phyloP scores from a whole-genome alignment of 1,139 yeast species.

The Zhuliangozyma blackwelliae region DNA sequence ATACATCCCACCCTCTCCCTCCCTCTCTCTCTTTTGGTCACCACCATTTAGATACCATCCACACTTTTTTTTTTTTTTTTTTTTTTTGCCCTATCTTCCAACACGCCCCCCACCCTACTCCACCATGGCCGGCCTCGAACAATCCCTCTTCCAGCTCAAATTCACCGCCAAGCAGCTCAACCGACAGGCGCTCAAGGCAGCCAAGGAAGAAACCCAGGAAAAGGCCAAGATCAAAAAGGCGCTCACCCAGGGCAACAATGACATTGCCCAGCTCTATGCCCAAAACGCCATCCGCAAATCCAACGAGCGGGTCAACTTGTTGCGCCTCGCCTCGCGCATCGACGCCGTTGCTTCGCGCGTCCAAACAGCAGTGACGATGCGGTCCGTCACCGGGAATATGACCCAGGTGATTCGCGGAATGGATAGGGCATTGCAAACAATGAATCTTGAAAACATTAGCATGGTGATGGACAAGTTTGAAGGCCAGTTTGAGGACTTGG shows the following conservation, averaged over 20 bases:
- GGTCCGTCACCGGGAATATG: slow-evolving; percentile 92
- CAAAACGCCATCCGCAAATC: slow-evolving; percentile 93
- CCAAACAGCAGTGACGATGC: slow-evolving; percentile 97
- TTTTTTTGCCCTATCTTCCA: too few relatives aligned
- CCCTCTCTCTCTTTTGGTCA: too few relatives aligned
- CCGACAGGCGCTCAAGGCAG: slow-evolving; percentile 85
- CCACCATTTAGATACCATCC: too few relatives aligned
- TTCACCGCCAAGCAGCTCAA: slow-evolving; percentile 92
- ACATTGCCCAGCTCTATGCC: slow-evolving; percentile 91
- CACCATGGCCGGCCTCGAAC: slow-evolving; percentile 45
- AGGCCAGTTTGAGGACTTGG: slow-evolving; percentile 91
- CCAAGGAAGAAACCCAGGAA: slow-evolving; percentile 84
- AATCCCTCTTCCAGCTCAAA: slow-evolving; percentile 47
- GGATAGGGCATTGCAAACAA: slow-evolving; percentile 93
- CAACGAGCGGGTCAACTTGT: slow-evolving; percentile 77
- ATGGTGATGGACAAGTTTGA: slow-evolving; percentile 97
- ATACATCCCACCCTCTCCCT: too few relatives aligned
- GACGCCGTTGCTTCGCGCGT: slow-evolving; percentile 96
- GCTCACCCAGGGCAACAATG: slow-evolving; percentile 78
- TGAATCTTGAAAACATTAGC: slow-evolving; percentile 91
- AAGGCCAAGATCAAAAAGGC: slow-evolving; percentile 90
- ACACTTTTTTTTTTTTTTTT: too few relatives aligned
- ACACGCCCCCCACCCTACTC: too few relatives aligned
- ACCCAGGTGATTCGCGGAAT: slow-evolving; percentile 87
- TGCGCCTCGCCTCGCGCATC: slow-evolving; percentile 81